Conservation (phyloP, 2,329 filamentous ascomycete species). For the Trichoderma brevicompactum region DNA sequence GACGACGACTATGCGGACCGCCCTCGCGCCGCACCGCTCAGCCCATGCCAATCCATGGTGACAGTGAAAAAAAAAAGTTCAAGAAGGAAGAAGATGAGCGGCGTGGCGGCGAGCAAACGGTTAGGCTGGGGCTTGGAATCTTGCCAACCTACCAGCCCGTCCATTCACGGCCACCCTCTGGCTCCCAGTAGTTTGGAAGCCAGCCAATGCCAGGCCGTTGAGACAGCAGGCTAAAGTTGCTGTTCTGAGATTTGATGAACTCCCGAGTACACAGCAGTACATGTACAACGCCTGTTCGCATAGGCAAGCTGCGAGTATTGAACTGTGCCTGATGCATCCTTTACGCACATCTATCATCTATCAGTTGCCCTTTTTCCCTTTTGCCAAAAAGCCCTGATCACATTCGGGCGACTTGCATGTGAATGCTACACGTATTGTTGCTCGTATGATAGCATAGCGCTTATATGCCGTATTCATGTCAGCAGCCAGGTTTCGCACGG, state of each 20-base stretch:
- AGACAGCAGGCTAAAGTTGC: not conserved
- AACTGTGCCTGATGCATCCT: constrained; percentile 9
- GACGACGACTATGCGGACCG: constrained; percentile 26
- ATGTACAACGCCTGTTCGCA: not conserved
- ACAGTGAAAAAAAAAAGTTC: constrained; percentile 7
- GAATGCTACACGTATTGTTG: not conserved
- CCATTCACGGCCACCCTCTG: not conserved
- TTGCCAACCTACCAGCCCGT: not conserved
- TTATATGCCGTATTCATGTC: not conserved
- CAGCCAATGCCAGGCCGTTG: constrained; percentile 8
- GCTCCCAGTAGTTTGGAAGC: not conserved
- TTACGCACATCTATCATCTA: constrained; percentile 9
- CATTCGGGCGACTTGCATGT: constrained; percentile 4
- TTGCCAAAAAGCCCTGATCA: constrained; percentile 7
- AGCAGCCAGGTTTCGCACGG: not conserved
- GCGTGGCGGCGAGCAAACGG: constrained; percentile 8
- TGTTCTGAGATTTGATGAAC: not conserved
- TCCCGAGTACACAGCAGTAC: not conserved
- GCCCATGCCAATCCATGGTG: constrained; percentile 13
- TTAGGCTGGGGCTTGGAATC: not conserved
- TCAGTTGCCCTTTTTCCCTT: not conserved
- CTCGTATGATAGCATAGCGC: not conserved
- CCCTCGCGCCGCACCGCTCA: constrained; percentile 29
- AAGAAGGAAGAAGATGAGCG: not conserved
- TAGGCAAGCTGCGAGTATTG: constrained; percentile 1